Base-by-base conservation (phyloP, 768 basidiomycete species). In the Sporobolomyces pararoseus region DNA sequence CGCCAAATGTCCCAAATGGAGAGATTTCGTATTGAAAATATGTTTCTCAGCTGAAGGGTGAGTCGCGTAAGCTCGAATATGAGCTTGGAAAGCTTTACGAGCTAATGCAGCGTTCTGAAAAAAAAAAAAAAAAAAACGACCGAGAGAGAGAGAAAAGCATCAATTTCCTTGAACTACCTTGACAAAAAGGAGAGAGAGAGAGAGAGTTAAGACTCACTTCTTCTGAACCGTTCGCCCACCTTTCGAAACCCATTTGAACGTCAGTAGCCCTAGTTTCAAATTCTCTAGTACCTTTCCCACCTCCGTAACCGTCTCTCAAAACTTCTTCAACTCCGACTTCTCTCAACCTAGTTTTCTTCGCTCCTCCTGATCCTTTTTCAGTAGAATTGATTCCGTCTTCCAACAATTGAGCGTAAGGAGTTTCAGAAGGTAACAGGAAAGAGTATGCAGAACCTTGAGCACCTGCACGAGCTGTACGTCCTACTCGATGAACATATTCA, bases 371-470 rank as follows among this genome's bases (percentile, higher is more conserved):
- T 42, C 17, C 39, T 9, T 9, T n/a, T 16, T 73, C 70, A 39
- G 84, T 82, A 2, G 85, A 85, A 46, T 83, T 83, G 89, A 99
- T 93, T 79, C 87, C 88, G 25, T 79, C 82, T 79, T 92, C 87
- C 3, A 94, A 86, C 93, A 93, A 94, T 53, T 86, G 83, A 4
- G 94, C 88, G 95, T 96, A 99, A 54, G 84, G 87, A 19, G 83
- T 81, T 81, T 99, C 96, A 73, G 86, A 89, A 0, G 93, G 93
- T 2, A 87, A 83, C 47, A 98, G 86, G 65, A 99, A 86, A 66
- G 88, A 87, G 93, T 94, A 97, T 3, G 94, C 91, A 79, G 98
- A 91, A 68, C 96, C 96, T 31, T 91, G 90, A 74, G 88, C 90
- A 19, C 96, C 96, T 12, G 89, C 94, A 79, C 96, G 91, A 19